Conservation (phyloP, 2,329 filamentous ascomycete species). For the Juglanconis oblonga region DNA sequence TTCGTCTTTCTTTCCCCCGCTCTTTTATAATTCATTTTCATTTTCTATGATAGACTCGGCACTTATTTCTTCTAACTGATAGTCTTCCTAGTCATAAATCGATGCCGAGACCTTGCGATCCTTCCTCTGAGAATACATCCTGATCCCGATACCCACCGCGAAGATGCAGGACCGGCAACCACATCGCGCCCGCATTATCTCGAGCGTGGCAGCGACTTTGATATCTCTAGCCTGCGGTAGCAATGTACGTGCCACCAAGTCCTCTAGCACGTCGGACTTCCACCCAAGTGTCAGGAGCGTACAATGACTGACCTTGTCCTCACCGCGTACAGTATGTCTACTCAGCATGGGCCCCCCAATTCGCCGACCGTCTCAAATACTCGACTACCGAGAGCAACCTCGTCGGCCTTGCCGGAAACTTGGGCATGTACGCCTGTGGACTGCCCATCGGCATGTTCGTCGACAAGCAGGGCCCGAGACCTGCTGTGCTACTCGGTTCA, state of each 20-base stretch:
- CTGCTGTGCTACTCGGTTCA: conserved; percentile 73
- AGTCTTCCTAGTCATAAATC: background rate
- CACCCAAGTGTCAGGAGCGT: background rate
- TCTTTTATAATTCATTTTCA: background rate
- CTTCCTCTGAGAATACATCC: background rate
- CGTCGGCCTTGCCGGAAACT: conserved; percentile 79
- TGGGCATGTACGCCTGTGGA: conserved; percentile 91
- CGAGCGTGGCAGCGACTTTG: conserved; percentile 78
- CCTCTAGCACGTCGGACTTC: background rate
- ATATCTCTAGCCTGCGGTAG: conserved; percentile 90
- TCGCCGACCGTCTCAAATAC: conserved; percentile 79
- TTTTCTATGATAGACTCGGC: background rate
- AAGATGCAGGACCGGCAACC: conserved; percentile 48
- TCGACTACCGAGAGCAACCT: conserved; percentile 92
- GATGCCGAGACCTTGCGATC: background rate
- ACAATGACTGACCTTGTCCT: conserved; percentile 15
- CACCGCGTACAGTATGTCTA: conserved; percentile 77
- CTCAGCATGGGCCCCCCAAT: conserved; percentile 95
- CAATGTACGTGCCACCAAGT: conserved; percentile 59
- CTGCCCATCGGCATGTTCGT: conserved; percentile 87
- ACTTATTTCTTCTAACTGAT: background rate
- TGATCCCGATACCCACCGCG: conserved; percentile 8
- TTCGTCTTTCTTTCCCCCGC: background rate
- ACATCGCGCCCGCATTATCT: conserved; percentile 68
- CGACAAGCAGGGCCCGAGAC: conserved; percentile 76